Conservation (phyloP, 192 early-diverging fungal species). For the Coemansia sp. region DNA sequence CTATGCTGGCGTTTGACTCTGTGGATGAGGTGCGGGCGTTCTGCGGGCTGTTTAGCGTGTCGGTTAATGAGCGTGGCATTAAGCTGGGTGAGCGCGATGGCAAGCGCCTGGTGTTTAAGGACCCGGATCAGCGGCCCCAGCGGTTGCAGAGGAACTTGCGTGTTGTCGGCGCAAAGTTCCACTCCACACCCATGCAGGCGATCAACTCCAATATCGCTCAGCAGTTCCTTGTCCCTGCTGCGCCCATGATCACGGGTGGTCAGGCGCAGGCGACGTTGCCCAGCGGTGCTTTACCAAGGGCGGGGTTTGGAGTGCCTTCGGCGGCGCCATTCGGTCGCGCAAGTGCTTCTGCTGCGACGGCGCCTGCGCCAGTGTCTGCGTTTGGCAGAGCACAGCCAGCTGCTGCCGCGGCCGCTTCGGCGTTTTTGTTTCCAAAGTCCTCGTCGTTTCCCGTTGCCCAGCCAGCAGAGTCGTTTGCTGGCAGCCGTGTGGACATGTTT, state of each 20-base stretch:
- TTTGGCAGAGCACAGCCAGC: background rate
- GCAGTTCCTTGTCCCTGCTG: conserved; percentile 10
- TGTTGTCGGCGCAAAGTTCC: conserved; percentile 42
- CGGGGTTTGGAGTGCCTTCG: background rate
- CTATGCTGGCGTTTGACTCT: conserved; percentile 62
- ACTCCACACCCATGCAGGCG: conserved; percentile 29
- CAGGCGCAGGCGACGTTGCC: background rate
- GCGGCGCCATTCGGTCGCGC: background rate
- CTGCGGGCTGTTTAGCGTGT: conserved; percentile 31
- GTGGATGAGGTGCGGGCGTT: conserved; percentile 49
- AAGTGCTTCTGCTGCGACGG: background rate
- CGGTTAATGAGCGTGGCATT: conserved; percentile 19
- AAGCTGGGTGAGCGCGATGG: conserved; percentile 39
- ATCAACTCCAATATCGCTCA: conserved; percentile 27
- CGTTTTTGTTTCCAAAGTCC: background rate
- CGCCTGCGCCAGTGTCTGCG: conserved; percentile 1
- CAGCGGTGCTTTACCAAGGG: background rate
- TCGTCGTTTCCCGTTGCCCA: background rate
- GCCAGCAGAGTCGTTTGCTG: conserved; percentile 2
- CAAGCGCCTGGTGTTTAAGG: conserved; percentile 28
- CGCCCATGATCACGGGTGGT: background rate
- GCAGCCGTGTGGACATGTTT: conserved; percentile 2
- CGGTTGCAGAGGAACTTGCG: conserved; percentile 25
- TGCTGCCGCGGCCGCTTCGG: background rate
- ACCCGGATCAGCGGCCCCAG: conserved; percentile 25